A percentile compares a stretch with the other conserved stretches of the same genome.
Conservation (phyloP, 1,284 basidiomycete species). For the Puccinia hordei region DNA sequence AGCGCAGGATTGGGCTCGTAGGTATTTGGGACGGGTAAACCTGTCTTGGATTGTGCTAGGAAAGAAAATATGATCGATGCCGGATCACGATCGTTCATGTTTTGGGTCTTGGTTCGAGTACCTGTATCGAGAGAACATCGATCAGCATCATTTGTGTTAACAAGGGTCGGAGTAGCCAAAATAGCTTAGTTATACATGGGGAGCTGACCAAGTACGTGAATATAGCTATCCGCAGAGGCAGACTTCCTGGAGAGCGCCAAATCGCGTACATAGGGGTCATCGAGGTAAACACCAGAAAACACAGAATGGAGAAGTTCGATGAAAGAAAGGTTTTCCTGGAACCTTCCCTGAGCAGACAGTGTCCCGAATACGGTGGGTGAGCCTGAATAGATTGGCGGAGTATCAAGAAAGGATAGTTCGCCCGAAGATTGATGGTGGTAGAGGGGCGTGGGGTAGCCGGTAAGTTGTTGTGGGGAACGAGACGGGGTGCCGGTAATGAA, state of each 20-base stretch:
- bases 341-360: background rate
- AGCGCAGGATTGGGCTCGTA: slow-evolving; percentile 36
- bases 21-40: slow-evolving; percentile 32
- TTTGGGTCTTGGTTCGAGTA: slow-evolving; percentile 13
- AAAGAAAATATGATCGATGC: slow-evolving; percentile 48
- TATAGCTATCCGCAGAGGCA: slow-evolving; percentile 27
- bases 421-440: slow-evolving; percentile 20
- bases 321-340: slow-evolving; percentile 30
- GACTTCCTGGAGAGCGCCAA: slow-evolving; percentile 16
- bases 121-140: background rate
- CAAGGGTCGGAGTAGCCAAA: background rate
- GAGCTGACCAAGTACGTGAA: slow-evolving; percentile 44
- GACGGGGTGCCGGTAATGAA: background rate
- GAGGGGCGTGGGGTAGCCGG: slow-evolving; percentile 20
- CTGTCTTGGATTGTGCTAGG: slow-evolving; percentile 7
- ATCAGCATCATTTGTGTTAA: background rate
- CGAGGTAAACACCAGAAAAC: slow-evolving; percentile 21
- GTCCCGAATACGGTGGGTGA: slow-evolving; percentile 33
- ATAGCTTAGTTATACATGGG: background rate
- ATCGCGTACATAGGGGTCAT: slow-evolving; percentile 37
- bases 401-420: slow-evolving; percentile 16
- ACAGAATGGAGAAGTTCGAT: slow-evolving; percentile 23
- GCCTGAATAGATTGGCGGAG: slow-evolving; percentile 12
- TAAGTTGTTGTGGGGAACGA: background rate
- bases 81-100: slow-evolving; percentile 26